Evolutionary conservation across 768 basidiomycete species (phyloP), one percentile per base, ranked within the genome.

Genomic region (Rhizopogon vesiculosus): DNA sequence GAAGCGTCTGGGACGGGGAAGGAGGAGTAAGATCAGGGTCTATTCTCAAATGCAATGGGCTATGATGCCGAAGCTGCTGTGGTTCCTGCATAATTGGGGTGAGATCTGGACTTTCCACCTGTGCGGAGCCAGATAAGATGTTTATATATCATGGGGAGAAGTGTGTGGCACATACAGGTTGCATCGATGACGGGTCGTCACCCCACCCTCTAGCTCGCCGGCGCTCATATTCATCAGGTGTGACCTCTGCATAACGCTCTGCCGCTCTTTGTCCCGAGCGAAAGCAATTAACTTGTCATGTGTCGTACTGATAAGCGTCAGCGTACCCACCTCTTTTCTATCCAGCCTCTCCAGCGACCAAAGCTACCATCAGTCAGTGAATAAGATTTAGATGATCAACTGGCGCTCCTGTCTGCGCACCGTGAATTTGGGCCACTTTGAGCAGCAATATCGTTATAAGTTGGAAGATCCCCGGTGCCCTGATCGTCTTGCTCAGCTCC

Each of bases 291-390:
- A 29, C 39, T 22, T 38, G 39, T 51, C 43, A 16, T 25, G 45
- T 41, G 59, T 29, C 35, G 18, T 22, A 55, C 25, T 35, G 16
- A 25, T 15, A 13, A 44, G 38, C 7, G 8, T 48, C 22, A 25
- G 19, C 10, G 15, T 5, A 59, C 72, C 48, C 60, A 86, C 90
- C 91, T 80, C 70, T 93, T 93, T 74, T 93, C 91, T 54, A 93
- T 88, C 91, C 91, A 93, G 6, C 84, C 83, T 65, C 79, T 81
- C 91, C 91, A 93, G 56, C 91, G 76, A 18, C 91, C 91, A 62
- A 93, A 93, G 64, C 91, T 93, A 62, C 8, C 18, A 39, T 29
- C n/a, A 54, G 19, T 53, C 18, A 61, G 53, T 54, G 58, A 13
- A 59, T 52, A n/a, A 49, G 48, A 49, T 49, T 38, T 15, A 15